Base-by-base conservation (phyloP, 1,284 basidiomycete species). In the Cutaneotrichosporon mucoides region DNA sequence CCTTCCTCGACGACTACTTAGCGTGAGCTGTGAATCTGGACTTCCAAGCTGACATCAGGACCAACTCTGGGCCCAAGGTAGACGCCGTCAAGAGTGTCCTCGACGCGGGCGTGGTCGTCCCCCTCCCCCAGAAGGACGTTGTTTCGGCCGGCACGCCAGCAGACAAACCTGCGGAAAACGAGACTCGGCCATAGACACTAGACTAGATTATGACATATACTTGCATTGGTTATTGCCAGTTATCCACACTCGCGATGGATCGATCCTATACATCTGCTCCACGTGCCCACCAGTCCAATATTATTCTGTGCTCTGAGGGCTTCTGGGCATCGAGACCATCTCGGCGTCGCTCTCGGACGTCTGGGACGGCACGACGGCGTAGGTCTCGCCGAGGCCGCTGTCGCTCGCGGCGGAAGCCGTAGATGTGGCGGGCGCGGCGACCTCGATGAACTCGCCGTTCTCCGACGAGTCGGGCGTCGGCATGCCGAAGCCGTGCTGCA, bases 1-100 rank as follows among this genome's bases (percentile, higher is more conserved):
- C 87, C 4, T 86, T 73, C 36, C 55, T 79, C 53, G 72, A 78
- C 45, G 68, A 72, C 47, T 64, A 68, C 15, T 47, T 77, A 5
- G 63, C 61, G 76, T 76, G 63, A 61, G 75, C 67, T 34, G 1
- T 10, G 13, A 11, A 24, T 24, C 24, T 24, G 3, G 9, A 7
- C 15, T 4, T 6, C 13, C n/a, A 8, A 41, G 60, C 57, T 59
- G 55, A 64, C 55, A 12, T 4, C 53, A 73, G 71, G 42, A 68
- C 59, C 3, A 68, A 67, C 38, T 54, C 35, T 6, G 60, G 72
- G 6, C 65, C 68, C 16, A 68, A 71, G 51, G 58, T 74, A 6
- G 70, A 74, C 11, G 71, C 69, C 33, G 69, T 76, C 11, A 68
- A 65, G 55, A 48, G 50, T 34, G 59, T 72, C 35, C 57, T 77